Percentiles rank a stretch among this genome's conserved stretches.
phyloP scores from a whole-genome alignment of 805 yeast species.

The Aciculoconidium aculeatum region DNA sequence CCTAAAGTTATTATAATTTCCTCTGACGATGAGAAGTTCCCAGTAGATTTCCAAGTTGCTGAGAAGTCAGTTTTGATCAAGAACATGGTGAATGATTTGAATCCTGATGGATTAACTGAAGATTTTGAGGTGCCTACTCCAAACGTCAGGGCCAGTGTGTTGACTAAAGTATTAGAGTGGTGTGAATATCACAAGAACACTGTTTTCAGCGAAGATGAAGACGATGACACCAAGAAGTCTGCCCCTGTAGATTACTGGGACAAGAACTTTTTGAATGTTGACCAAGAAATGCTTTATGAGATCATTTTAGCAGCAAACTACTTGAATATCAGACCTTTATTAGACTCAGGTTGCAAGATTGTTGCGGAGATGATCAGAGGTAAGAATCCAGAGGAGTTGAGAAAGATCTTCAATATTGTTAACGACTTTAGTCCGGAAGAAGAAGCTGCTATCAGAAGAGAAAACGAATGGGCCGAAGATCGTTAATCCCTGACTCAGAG shows the following conservation, averaged over 20 bases:
- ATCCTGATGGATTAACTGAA: constrained; percentile 55
- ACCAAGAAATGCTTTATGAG: constrained; percentile 83
- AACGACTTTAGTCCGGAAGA: constrained; percentile 84
- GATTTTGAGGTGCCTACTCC: constrained; percentile 84
- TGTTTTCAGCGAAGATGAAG: constrained; percentile 67
- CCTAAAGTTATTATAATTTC: constrained; percentile 55
- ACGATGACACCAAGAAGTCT: constrained; percentile 78
- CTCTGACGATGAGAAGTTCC: constrained; percentile 75
- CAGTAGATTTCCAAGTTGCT: constrained; percentile 75
- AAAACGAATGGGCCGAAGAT: constrained; percentile 89
- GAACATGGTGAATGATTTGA: constrained; percentile 76
- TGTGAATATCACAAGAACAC: constrained; percentile 90
- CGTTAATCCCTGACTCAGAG: no score
- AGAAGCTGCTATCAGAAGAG: constrained; percentile 82
- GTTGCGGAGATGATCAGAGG: constrained; percentile 83
- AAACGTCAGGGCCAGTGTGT: constrained; percentile 79
- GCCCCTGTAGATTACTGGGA: constrained; percentile 96
- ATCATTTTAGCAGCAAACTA: constrained; percentile 79
- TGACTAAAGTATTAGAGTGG: constrained; percentile 92
- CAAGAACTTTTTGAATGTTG: constrained; percentile 86
- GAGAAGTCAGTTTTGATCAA: constrained; percentile 81
- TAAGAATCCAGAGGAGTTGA: constrained; percentile 72
- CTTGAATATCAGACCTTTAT: constrained; percentile 65
- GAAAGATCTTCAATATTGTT: constrained; percentile 73
- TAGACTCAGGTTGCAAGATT: constrained; percentile 74